Base-by-base conservation (phyloP, 495 filamentous ascomycete species). In the Daldinia loculata region DNA sequence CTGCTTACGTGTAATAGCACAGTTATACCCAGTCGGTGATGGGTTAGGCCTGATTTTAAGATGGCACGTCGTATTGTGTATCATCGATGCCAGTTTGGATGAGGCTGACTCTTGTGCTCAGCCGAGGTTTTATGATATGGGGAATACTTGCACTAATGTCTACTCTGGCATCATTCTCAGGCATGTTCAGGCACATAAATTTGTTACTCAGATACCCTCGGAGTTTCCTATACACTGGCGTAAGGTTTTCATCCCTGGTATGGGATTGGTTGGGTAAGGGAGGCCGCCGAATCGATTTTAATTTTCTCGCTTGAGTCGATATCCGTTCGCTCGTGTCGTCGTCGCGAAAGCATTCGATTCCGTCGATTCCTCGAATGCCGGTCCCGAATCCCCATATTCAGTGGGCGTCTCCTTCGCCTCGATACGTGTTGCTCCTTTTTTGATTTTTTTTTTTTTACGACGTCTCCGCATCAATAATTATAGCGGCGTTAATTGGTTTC, bases 11-110 rank as follows among this genome's bases (percentile, higher is more conserved):
- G 74, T 86, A 86, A 75, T 81, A 84, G 53, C 84, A 84, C 55
- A 81, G 82, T 51, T 93, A 89, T 70, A 79, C 89, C 19, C 91
- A 92, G 78, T 82, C 92, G 24, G 89, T 91, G 24, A 86, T 85
- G 69, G 89, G 87, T 26, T 91, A 81, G 50, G n/a, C 17, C 45
- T 26, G 26, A 6, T 43, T 63, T 63, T 56, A 52, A 53, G 32
- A 66, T 61, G 61, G 53, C 56, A 53, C 56, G 26, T 39, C 48
- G 45, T 56, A 48, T 50, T 65, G 60, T 65, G 60, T 72, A 70
- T 61, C 32, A 45, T 72, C 41, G 29, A 68, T 55, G 51, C 43
- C 29, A 39, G 34, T 24, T 39, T 26, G 58, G 39, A 55, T 56
- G 56, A 29, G 38, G 56, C 26, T 30, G 45, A 14, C 45, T 39